A percentile compares a stretch with the other conserved stretches of the same genome.
These are phyloP conservation scores for Mortierella sp. DNA, from an alignment of 371 early-diverging fungal species.

Conservation along the genomic window DNA sequence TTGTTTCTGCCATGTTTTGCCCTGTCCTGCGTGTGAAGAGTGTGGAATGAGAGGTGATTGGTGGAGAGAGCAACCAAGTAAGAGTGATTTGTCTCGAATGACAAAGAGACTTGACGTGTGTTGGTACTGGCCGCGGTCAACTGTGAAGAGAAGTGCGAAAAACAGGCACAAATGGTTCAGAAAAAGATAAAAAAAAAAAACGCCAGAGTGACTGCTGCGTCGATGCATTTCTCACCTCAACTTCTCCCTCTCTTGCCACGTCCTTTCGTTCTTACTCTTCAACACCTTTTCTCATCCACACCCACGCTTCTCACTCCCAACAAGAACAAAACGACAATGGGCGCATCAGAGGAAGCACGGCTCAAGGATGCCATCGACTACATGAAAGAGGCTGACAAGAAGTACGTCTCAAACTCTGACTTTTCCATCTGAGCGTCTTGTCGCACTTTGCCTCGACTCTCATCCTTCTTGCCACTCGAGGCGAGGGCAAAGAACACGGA, in stretches of 20 bases:
- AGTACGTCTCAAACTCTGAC: conserved; percentile 60
- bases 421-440: conserved; percentile 20
- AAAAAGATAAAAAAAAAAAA: no score
- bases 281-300: neutral
- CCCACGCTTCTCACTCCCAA: neutral
- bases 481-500: neutral
- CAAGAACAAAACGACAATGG: conserved; percentile 23
- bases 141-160: no score
- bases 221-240: neutral
- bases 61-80: no score
- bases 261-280: neutral
- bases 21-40: neutral
- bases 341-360: conserved; percentile 48
- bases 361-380: conserved; percentile 73
- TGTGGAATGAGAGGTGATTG: no score
- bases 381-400: conserved; percentile 80
- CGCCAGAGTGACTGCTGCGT: no score
- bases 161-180: no score
- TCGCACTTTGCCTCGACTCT: neutral
- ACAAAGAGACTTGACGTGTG: no score
- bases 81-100: no score
- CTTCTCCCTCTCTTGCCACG: neutral
- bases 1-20: neutral
- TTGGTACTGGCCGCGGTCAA: no score
- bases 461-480: neutral